A percentile compares a stretch with the other conserved stretches of the same genome.
Conservation (phyloP, 176 grass and related monocot genomes). For the Canna indica region DNA sequence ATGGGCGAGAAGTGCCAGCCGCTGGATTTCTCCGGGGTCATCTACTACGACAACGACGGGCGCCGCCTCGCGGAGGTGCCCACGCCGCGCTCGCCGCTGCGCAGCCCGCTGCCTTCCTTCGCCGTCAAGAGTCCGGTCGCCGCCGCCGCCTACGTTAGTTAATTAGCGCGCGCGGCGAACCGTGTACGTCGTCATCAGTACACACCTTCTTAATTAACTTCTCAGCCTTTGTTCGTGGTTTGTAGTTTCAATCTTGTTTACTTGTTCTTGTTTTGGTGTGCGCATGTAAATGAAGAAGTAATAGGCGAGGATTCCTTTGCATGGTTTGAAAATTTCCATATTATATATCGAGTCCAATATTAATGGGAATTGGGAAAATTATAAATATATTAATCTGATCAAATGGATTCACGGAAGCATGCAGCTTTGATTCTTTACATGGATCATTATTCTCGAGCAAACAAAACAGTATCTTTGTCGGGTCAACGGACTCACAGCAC, state of each 20-base stretch:
- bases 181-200: no score
- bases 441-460: neutral
- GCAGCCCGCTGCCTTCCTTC: conserved; percentile 7
- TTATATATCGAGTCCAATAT: neutral
- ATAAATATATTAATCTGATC: neutral
- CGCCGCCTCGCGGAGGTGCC: conserved; percentile 22
- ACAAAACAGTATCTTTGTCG: neutral
- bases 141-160: neutral
- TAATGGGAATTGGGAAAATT: neutral
- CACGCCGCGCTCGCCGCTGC: conserved; percentile 13
- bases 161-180: neutral
- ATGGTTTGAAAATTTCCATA: no score
- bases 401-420: neutral
- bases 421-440: neutral
- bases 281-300: no score
- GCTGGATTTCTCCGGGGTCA: conserved; percentile 47
- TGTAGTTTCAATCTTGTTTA: no score
- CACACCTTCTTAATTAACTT: no score
- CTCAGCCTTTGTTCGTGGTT: no score
- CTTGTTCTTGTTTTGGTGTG: no score
- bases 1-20: conserved; percentile 46
- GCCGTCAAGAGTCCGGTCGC: neutral
- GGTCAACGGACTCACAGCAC: neutral
- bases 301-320: no score
- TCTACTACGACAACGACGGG: conserved; percentile 70